Conservation (phyloP, 2,329 filamentous ascomycete species). For the Sarocladiaceae sp. region DNA sequence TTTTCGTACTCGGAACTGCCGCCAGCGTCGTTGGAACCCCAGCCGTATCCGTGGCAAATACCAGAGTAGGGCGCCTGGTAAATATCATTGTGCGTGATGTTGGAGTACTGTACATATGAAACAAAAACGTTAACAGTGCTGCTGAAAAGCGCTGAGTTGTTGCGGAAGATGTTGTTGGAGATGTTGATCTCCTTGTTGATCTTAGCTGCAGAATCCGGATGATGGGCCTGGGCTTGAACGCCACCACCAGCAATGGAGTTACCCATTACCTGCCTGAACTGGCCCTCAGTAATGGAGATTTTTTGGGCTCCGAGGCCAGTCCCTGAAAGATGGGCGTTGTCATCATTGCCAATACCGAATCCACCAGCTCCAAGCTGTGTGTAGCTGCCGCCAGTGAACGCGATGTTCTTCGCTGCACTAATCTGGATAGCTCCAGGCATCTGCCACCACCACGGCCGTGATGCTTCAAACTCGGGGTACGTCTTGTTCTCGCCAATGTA, state of each 20-base stretch:
- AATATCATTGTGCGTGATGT: slow-evolving; percentile 2
- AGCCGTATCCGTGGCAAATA: slow-evolving; percentile 5
- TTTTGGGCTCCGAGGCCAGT: background rate
- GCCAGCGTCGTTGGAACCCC: slow-evolving; percentile 6
- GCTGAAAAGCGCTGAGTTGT: background rate
- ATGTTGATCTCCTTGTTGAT: slow-evolving; percentile 1
- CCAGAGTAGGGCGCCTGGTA: slow-evolving; percentile 1
- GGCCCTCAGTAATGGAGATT: background rate
- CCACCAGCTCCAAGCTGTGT: slow-evolving; percentile 1
- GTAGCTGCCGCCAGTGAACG: background rate
- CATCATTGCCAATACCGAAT: slow-evolving; percentile 7
- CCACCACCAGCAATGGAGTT: background rate
- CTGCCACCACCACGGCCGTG: background rate
- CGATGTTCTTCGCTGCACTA: background rate
- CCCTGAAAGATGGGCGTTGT: background rate
- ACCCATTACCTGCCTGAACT: background rate
- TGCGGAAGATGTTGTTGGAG: slow-evolving; percentile 1
- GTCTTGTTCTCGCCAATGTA: slow-evolving; percentile 1
- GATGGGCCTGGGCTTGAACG: background rate
- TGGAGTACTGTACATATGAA: background rate
- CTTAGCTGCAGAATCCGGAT: background rate
- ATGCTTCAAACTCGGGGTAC: slow-evolving; percentile 1
- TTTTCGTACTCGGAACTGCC: background rate
- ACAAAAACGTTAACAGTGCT: background rate
- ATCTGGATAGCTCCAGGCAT: slow-evolving; percentile 2